Percentiles rank a stretch among this genome's conserved stretches.
These are phyloP conservation scores for Leishmania gerbilli DNA, from an alignment of 208 protist species.

Conservation along the genomic window DNA sequence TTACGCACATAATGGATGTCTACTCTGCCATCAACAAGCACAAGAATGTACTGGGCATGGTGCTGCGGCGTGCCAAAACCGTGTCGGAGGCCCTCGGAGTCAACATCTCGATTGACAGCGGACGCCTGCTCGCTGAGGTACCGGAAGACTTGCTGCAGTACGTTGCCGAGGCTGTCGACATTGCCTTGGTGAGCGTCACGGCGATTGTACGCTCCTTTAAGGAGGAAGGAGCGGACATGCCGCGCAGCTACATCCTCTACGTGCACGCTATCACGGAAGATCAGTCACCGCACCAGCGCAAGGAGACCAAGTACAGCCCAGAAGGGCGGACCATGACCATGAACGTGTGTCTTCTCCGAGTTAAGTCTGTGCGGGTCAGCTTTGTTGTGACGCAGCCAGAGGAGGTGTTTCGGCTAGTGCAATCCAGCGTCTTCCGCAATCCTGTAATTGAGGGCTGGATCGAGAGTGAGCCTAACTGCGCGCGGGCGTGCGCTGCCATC, in stretches of 20 bases:
- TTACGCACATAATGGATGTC: constrained; percentile 68
- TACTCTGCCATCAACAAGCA: constrained; percentile 67
- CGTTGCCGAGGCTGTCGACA: constrained; percentile 79
- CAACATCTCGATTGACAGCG: constrained; percentile 63
- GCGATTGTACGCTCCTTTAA: constrained; percentile 49
- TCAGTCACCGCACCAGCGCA: constrained; percentile 6
- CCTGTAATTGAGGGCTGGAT: constrained; percentile 88
- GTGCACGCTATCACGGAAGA: constrained; percentile 35
- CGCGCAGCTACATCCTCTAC: constrained; percentile 61
- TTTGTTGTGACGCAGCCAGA: constrained; percentile 57
- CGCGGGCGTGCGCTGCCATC: constrained; percentile 48
- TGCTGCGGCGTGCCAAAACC: constrained; percentile 43
- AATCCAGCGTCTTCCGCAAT: constrained; percentile 82
- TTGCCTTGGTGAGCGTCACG: constrained; percentile 58
- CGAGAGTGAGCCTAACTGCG: constrained; percentile 49
- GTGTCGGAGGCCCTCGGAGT: constrained; percentile 59
- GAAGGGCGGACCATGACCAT: constrained; percentile 56
- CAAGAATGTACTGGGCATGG: constrained; percentile 55
- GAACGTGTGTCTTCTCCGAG: constrained; percentile 53
- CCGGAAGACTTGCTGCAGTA: constrained; percentile 77
- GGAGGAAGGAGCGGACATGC: constrained; percentile 38
- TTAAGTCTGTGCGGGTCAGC: constrained; percentile 49
- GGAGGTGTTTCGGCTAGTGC: constrained; percentile 68
- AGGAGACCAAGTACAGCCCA: constrained; percentile 70
- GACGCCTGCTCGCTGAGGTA: constrained; percentile 50